Base-by-base conservation (phyloP, 495 filamentous ascomycete genomes). In the Penicillium fimorum region DNA sequence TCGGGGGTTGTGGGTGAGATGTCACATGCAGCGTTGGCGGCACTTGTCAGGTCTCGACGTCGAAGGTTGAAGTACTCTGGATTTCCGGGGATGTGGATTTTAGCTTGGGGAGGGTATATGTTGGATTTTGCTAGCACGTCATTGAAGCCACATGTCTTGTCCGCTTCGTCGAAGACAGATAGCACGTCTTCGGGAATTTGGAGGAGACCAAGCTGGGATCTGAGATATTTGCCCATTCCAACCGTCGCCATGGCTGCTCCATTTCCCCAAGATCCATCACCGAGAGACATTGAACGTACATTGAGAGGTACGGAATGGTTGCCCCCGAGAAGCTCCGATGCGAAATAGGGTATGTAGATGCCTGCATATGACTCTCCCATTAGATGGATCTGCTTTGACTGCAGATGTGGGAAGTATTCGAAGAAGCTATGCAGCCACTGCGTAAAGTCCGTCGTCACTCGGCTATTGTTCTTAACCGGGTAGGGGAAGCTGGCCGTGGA, bases 331-430 rank as follows among this genome's bases (percentile, higher is more conserved):
- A 79, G 62, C 11, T 66, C 67, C n/a, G 60, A 55, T 40, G 70
- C 67, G 42, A 77, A 69, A 35, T 75, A 77, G 0, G 74, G 74
- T 35, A 78, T 70, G 48, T 73, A 75, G 30, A 74, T 68, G 1
- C 73, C 76, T 13, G 73, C 72, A 44, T 71, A 76, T 9, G 70
- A 76, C 53, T 79, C 70, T 27, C 74, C 74, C 53, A 74, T 74
- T 6, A 79, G 18, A 55, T 76, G 70, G 0, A 75, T 67, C 22
- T 67, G 60, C 53, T 76, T 75, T 3, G 65, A 67, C 6, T 58
- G 55, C 5, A 75, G 61, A 22, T 65, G 61, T 5, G 70, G 69
- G 50, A 75, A 73, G 6, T 64, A 32, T 4, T 58, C 35, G 42
- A 76, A 67, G 62, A 77, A 76, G 5, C 47, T 55, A 27, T 63